phyloP scores from a whole-genome alignment of 768 basidiomycete species.

The Suillus placidus region DNA sequence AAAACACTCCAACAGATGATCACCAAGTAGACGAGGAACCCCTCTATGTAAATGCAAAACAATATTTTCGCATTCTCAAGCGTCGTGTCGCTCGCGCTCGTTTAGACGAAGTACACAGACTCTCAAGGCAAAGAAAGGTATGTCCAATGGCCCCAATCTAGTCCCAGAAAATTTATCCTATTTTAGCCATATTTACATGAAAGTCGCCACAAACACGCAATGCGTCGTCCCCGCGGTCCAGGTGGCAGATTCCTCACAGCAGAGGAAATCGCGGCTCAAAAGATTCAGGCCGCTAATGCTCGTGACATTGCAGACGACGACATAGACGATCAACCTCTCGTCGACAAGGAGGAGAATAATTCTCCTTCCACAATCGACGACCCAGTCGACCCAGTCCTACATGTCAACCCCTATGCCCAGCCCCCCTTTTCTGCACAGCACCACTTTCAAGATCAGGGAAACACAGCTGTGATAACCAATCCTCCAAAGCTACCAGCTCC shows the following conservation, averaged over 20 bases:
- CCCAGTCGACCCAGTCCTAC: conserved; percentile 20
- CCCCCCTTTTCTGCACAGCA: conserved; percentile 22
- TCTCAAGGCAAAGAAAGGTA: conserved; percentile 93
- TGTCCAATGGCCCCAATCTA: conserved; percentile 9
- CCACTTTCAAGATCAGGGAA: conserved; percentile 21
- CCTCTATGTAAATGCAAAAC: conserved; percentile 98
- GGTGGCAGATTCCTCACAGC: conserved; percentile 98
- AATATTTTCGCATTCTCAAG: conserved; percentile 98
- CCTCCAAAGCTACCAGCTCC: conserved; percentile 34
- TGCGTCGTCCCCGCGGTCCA: conserved; percentile 94
- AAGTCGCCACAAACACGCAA: conserved; percentile 96
- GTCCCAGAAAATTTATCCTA: conserved; percentile 11
- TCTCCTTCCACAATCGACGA: conserved; percentile 19
- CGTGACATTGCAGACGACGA: conserved; percentile 50
- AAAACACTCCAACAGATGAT: conserved; percentile 32
- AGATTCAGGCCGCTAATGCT: conserved; percentile 44
- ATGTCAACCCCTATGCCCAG: conserved; percentile 28
- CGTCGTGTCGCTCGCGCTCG: conserved; percentile 88
- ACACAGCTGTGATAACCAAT: conserved; percentile 24
- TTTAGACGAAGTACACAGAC: conserved; percentile 90
- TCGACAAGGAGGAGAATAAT: conserved; percentile 24
- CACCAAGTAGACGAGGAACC: conserved; percentile 86
- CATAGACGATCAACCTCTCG: conserved; percentile 15
- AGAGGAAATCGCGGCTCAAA: conserved; percentile 89
- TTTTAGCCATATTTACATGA: conserved; percentile 95